A percentile compares a stretch with the other conserved stretches of the same genome.
Evolutionary conservation across 2,329 filamentous ascomycete genomes (phyloP).

Genomic region (Arthrobotrys pseudoclavata): DNA sequence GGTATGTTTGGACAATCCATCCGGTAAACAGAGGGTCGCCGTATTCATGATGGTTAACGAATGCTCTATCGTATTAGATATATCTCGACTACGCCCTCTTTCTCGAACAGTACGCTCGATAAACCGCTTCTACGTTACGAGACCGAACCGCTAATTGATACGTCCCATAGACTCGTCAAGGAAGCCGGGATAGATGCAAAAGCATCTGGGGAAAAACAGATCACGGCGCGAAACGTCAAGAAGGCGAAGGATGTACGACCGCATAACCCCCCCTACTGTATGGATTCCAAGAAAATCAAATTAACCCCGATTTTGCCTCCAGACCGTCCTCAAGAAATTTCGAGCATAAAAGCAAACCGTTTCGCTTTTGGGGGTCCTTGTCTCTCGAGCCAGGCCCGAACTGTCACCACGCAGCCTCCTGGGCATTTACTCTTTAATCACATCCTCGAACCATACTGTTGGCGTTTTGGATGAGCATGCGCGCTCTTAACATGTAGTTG

Average conservation of each 20-base stretch:
- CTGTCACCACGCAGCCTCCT: not conserved
- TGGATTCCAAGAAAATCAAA: not conserved
- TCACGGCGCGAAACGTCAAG: constrained; percentile 58
- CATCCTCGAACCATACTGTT: not conserved
- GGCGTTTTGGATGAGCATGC: not conserved
- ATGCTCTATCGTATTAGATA: constrained; percentile 41
- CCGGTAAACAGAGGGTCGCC: constrained; percentile 26
- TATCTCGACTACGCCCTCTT: constrained; percentile 64
- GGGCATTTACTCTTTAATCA: not conserved
- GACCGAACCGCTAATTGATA: not conserved
- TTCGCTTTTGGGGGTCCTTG: not conserved
- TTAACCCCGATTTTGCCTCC: not conserved
- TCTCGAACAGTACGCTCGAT: constrained; percentile 61
- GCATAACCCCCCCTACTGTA: not conserved
- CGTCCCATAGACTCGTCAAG: constrained; percentile 48
- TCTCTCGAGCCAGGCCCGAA: not conserved
- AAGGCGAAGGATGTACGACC: constrained; percentile 52
- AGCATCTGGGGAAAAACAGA: constrained; percentile 47
- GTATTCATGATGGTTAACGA: constrained; percentile 10
- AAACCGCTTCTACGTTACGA: not conserved
- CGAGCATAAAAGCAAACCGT: constrained; percentile 32
- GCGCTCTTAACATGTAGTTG: not conserved
- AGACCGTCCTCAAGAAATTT: constrained; percentile 59
- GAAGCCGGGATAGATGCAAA: constrained; percentile 59
- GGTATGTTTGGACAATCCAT: constrained; percentile 69